A percentile compares a stretch with the other conserved stretches of the same genome.
Conservation (phyloP, 495 filamentous ascomycete species). For the Penicillium egyptiacum region DNA sequence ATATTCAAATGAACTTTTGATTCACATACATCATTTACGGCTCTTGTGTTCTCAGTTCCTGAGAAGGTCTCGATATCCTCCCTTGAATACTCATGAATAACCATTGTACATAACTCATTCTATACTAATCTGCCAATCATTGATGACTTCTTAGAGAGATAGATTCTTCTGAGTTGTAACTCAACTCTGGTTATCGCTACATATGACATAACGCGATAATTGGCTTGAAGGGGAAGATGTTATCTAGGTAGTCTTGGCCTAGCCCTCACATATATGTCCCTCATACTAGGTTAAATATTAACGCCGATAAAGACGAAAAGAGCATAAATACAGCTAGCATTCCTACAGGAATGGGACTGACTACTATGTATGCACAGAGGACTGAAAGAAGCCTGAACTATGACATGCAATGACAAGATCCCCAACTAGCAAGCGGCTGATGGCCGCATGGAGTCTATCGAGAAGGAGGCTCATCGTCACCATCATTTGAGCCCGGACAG, state of each 20-base stretch:
- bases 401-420: neutral
- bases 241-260: neutral
- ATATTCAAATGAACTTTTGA: neutral
- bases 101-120: neutral
- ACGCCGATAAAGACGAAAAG: neutral
- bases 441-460: neutral
- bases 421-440: neutral
- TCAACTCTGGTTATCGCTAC: neutral
- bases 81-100: neutral
- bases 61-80: neutral
- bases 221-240: neutral
- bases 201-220: neutral
- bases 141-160: neutral
- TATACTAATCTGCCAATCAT: slow-evolving; percentile 1
- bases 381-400: neutral
- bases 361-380: neutral
- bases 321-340: neutral
- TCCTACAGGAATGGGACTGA: neutral
- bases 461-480: neutral
- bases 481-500: slow-evolving; percentile 14
- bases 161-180: neutral
- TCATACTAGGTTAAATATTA: neutral
- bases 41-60: neutral
- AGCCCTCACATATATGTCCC: neutral
- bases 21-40: neutral